These are phyloP conservation scores for Neostapfia colusana DNA, from an alignment of 176 grass and related monocot species.

Conservation along the genomic window DNA sequence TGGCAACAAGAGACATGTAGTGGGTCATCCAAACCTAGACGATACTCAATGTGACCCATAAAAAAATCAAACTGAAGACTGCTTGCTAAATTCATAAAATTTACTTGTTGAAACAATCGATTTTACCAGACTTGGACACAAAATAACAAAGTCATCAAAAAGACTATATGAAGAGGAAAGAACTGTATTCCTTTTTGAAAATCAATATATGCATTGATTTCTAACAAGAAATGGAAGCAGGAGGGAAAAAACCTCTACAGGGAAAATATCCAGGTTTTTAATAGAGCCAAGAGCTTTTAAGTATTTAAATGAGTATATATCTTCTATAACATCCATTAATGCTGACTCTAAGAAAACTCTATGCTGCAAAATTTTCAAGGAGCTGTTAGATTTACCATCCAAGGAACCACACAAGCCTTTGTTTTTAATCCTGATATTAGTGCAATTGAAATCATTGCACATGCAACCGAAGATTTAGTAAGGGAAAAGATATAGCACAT, in stretches of 20 bases:
- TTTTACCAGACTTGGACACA: slow-evolving; percentile 1
- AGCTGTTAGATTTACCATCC: not conserved
- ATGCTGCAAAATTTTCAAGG: not conserved
- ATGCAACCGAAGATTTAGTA: not conserved
- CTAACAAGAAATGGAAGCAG: not conserved
- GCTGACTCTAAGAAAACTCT: not conserved
- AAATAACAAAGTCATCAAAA: not conserved
- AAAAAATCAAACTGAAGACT: slow-evolving; percentile 15
- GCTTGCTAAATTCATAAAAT: not conserved
- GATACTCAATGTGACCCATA: not conserved
- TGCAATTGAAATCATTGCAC: not conserved
- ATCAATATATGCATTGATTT: not conserved
- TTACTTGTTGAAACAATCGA: not conserved
- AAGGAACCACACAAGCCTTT: not conserved
- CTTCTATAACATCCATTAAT: not conserved
- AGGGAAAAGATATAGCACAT: not conserved
- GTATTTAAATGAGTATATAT: not conserved
- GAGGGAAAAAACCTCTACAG: not conserved
- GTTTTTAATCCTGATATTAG: not conserved
- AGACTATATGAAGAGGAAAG: not conserved
- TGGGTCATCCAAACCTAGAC: slow-evolving; percentile 5
- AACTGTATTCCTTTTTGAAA: not conserved
- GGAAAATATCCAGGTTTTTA: slow-evolving; percentile 4
- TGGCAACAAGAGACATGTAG: not conserved
- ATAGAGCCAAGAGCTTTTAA: not conserved